Evolutionary conservation across 495 filamentous ascomycete species (phyloP).

Genomic region (Xylaria bambusicola): DNA sequence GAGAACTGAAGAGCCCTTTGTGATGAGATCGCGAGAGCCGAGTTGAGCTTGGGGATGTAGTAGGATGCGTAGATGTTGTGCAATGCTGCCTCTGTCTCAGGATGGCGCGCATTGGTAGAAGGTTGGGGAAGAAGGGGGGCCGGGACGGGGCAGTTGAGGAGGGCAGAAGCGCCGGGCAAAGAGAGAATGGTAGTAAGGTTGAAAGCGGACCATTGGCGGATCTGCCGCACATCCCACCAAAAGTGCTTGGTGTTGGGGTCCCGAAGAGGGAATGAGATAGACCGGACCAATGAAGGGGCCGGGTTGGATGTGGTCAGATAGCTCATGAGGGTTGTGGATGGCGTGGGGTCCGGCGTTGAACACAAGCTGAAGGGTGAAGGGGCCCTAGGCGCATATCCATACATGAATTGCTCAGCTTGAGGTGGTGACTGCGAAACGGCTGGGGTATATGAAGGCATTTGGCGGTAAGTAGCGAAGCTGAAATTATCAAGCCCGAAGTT

Average conservation of each 20-base stretch:
- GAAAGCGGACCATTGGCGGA: constrained; percentile 80
- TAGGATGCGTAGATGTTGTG: constrained; percentile 67
- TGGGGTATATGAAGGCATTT: constrained; percentile 67
- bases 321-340: constrained; percentile 71
- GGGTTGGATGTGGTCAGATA: constrained; percentile 81
- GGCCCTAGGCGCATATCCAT: constrained; percentile 45
- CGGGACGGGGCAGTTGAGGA: constrained; percentile 72
- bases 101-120: constrained; percentile 56
- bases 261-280: constrained; percentile 67
- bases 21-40: constrained; percentile 70
- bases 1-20: constrained; percentile 60
- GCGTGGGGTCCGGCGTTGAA: constrained; percentile 44
- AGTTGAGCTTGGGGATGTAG: constrained; percentile 78
- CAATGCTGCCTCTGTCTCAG: constrained; percentile 73
- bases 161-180: constrained; percentile 69
- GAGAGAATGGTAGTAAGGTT: constrained; percentile 68
- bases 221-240: constrained; percentile 92
- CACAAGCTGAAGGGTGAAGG: constrained; percentile 52
- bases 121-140: constrained; percentile 64
- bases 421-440: constrained; percentile 40
- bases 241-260: constrained; percentile 77
- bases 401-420: constrained; percentile 47
- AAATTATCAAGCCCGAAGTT: constrained; percentile 65
- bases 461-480: constrained; percentile 79
- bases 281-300: constrained; percentile 77